A percentile compares a stretch with the other conserved stretches of the same genome.
Conservation (phyloP, 257 asterid species). For the Hygrophila difformis region DNA sequence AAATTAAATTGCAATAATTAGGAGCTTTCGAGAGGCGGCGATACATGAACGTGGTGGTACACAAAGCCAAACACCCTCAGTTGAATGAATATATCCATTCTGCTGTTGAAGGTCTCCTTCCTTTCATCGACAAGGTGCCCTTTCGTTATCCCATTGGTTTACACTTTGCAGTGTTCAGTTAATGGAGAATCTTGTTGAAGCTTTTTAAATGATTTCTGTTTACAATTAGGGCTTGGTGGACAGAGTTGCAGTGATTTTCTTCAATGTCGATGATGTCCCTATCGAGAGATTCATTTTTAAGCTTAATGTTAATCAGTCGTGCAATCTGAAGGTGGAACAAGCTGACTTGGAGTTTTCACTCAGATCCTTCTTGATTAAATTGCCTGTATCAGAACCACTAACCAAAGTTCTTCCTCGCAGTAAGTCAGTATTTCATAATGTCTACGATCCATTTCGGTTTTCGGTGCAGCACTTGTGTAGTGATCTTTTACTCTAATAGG, state of each 20-base stretch:
- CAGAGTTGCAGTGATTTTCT: slow-evolving; percentile 76
- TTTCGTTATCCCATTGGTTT: not conserved
- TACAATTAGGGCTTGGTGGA: slow-evolving; percentile 66
- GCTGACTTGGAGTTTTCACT: slow-evolving; percentile 66
- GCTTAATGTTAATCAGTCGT: slow-evolving; percentile 60
- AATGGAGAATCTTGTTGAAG: not conserved
- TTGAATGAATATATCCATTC: slow-evolving; percentile 60
- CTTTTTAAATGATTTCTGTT: not conserved
- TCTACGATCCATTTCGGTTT: too few relatives aligned
- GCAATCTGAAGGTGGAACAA: slow-evolving; percentile 52
- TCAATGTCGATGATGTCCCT: slow-evolving; percentile 39
- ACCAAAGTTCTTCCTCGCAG: slow-evolving; percentile 61
- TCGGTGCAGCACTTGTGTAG: too few relatives aligned
- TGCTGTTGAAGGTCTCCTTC: slow-evolving; percentile 62
- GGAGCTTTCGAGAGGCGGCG: slow-evolving; percentile 88
- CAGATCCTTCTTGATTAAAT: slow-evolving; percentile 73
- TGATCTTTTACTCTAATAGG: too few relatives aligned
- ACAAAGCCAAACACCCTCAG: slow-evolving; percentile 71
- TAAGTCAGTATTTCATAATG: slow-evolving; percentile 16
- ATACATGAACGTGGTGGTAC: slow-evolving; percentile 82
- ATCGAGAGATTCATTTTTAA: slow-evolving; percentile 82
- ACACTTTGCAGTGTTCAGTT: not conserved
- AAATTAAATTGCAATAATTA: slow-evolving; percentile 7
- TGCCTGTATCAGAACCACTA: slow-evolving; percentile 62
- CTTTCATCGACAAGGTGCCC: slow-evolving; percentile 65